These are phyloP conservation scores for Fusarium kyushuense DNA, from an alignment of 2,329 filamentous ascomycete genomes.

Conservation along the genomic window DNA sequence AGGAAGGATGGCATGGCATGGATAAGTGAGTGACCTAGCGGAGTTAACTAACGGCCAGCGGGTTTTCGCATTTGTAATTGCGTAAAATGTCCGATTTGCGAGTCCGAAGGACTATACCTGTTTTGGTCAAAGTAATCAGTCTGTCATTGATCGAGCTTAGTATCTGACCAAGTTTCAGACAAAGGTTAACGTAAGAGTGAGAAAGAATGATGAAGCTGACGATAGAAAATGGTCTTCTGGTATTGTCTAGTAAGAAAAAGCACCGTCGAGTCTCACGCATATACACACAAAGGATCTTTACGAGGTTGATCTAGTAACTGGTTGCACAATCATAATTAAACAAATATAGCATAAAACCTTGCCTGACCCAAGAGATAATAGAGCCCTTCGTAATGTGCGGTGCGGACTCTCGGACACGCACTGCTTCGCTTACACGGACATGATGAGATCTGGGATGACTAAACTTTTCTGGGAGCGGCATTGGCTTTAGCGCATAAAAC, in stretches of 20 bases:
- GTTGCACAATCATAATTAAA: slow-evolving; percentile 17
- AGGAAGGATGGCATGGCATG: slow-evolving; percentile 3
- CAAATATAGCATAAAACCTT: neutral
- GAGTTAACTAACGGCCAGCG: slow-evolving; percentile 39
- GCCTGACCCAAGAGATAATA: neutral
- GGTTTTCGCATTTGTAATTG: slow-evolving; percentile 41
- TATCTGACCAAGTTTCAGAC: slow-evolving; percentile 32
- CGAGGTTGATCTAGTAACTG: slow-evolving; percentile 7
- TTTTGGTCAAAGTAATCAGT: slow-evolving; percentile 19
- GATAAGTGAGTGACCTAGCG: slow-evolving; percentile 25
- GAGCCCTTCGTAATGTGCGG: neutral
- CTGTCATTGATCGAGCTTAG: slow-evolving; percentile 16
- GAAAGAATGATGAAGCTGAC: slow-evolving; percentile 27
- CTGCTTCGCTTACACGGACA: slow-evolving; percentile 37
- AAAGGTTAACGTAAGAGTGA: slow-evolving; percentile 15
- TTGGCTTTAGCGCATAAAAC: slow-evolving; percentile 27
- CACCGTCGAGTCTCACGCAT: slow-evolving; percentile 12
- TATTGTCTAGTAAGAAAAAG: slow-evolving; percentile 1
- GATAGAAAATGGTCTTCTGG: neutral
- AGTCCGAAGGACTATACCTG: slow-evolving; percentile 25
- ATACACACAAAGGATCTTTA: neutral
- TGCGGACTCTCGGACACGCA: slow-evolving; percentile 20
- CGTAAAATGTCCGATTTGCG: slow-evolving; percentile 45
- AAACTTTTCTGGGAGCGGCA: slow-evolving; percentile 15
- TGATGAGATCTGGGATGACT: slow-evolving; percentile 27